These are phyloP conservation scores for Penicillium sp. DNA, from an alignment of 2,329 filamentous ascomycete genomes.

Conservation along the genomic window DNA sequence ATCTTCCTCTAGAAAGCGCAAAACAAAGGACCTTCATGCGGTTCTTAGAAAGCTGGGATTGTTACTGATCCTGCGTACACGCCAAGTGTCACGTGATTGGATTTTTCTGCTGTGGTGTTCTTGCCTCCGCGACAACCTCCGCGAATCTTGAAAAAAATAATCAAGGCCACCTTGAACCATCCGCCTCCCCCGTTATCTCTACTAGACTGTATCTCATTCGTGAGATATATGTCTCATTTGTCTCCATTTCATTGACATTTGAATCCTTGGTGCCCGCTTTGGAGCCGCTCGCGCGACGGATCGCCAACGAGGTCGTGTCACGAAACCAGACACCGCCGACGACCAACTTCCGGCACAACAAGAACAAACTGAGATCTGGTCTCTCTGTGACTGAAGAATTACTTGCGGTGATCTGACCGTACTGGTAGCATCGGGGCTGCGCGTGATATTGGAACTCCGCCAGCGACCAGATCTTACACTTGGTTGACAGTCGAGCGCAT, in stretches of 20 bases:
- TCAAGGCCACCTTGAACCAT: slow-evolving; percentile 5
- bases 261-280: slow-evolving; percentile 1
- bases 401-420: neutral
- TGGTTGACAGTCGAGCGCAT: slow-evolving; percentile 5
- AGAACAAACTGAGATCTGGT: slow-evolving; percentile 12
- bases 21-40: neutral
- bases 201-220: slow-evolving; percentile 2
- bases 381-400: neutral
- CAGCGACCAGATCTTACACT: slow-evolving; percentile 3
- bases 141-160: slow-evolving; percentile 7
- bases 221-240: neutral
- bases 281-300: slow-evolving; percentile 19
- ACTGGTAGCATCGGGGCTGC: neutral
- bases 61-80: neutral
- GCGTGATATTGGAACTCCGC: slow-evolving; percentile 3
- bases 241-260: neutral
- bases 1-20: no score
- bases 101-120: slow-evolving; percentile 16
- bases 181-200: neutral
- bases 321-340: slow-evolving; percentile 11
- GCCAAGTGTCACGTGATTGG: slow-evolving; percentile 16
- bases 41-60: neutral
- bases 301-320: slow-evolving; percentile 24
- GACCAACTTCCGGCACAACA: slow-evolving; percentile 5
- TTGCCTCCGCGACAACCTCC: slow-evolving; percentile 8